A percentile compares a stretch with the other conserved stretches of the same genome.
Evolutionary conservation across 148 eudicot genomes (phyloP).

Genomic region (Bassia scoparia): DNA sequence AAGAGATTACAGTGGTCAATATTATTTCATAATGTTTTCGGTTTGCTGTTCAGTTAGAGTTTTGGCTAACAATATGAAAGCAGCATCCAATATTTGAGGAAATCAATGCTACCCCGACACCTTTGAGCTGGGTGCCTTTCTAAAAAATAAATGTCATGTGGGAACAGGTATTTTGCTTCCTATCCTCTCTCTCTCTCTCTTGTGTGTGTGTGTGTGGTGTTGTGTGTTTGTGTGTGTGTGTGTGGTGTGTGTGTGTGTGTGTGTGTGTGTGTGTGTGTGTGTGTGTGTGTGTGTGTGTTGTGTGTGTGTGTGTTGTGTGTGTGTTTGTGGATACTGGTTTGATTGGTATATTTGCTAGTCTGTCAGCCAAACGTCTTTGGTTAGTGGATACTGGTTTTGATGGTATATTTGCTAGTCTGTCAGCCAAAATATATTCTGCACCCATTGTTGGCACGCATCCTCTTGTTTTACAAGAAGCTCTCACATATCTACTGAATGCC

Average conservation of each 20-base stretch:
- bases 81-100: not conserved
- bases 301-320: too few relatives aligned
- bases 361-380: too few relatives aligned
- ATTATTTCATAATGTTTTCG: not conserved
- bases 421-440: too few relatives aligned
- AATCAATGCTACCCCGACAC: not conserved
- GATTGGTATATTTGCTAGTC: not conserved
- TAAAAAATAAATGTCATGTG: not conserved
- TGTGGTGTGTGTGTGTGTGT: too few relatives aligned
- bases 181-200: too few relatives aligned
- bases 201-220: too few relatives aligned
- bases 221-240: too few relatives aligned
- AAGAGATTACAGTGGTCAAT: not conserved
- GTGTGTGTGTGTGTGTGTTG: too few relatives aligned
- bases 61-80: not conserved
- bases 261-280: too few relatives aligned
- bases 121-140: not conserved
- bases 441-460: not conserved
- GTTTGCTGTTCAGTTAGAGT: not conserved
- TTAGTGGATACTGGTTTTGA: too few relatives aligned
- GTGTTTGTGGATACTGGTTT: not conserved
- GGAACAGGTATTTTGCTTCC: constrained; percentile 3
- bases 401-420: too few relatives aligned
- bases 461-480: not conserved
- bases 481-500: not conserved